Base-by-base conservation (phyloP, 805 yeast species). In the Barnettozyma sucrosica region DNA sequence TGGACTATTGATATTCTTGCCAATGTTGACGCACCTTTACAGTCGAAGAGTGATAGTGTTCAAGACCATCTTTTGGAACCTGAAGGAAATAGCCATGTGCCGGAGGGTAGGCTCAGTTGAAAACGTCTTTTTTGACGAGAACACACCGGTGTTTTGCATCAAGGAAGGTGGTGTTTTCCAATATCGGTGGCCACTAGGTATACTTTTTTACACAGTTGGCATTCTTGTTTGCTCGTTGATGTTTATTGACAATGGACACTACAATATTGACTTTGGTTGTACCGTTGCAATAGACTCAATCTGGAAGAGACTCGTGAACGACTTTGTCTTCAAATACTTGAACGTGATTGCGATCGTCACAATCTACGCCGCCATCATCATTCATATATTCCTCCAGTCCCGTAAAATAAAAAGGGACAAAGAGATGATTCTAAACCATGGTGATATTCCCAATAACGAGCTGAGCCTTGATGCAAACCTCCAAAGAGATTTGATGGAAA, bases 281-380 rank as follows among this genome's bases (percentile, higher is more conserved):
- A 45, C 53, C 11, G 45, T 47, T 5, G 56, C 58, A 8, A 30
- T 23, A 4, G 2, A 0, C 2, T 61, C 62, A 1, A 9, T 45
- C 2, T 58, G 62, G 62, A 54, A 52, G 23, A 21, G 55, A 13
- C 7, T 58, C 5, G 40, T 58, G 11, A 36, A 49, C 9, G 51
- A 44, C 13, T 53, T 51, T 49, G 39, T 43, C 1, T 19, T 58
- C 30, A 49, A 51, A 33, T 58, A 41, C 45, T 14, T 53, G 30
- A 56, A 54, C 38, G 11, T 55, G 9, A 9, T 51, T 9, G 11
- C 49, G 13, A 56, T 58, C 24, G 37, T 51, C 11, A 2, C 21
- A 4, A 52, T 52, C 7, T 58, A 58, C 49, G 19, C 50, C 2
- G 10, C 55, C 10, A 56, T 56, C 21, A 47, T 51, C 18, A 24